Evolutionary conservation across 2,329 filamentous ascomycete genomes (phyloP).

Genomic region (Diaporthe sp.): DNA sequence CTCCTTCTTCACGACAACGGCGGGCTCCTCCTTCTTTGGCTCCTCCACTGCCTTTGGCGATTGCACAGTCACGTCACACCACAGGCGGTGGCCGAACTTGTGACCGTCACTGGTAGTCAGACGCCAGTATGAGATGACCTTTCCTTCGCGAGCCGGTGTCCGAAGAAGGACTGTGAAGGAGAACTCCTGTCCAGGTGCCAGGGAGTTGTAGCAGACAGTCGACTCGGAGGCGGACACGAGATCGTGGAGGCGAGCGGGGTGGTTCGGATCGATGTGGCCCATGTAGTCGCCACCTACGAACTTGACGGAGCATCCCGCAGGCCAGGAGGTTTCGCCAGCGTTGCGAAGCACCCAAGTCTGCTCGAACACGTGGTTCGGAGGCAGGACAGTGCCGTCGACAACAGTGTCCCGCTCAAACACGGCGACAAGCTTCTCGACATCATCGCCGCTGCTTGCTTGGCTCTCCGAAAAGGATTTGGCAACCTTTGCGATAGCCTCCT

Average conservation of each 20-base stretch:
- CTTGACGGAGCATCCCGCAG: slow-evolving; percentile 88
- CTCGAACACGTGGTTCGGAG: slow-evolving; percentile 80
- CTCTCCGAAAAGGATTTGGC: slow-evolving; percentile 38
- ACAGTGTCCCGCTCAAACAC: slow-evolving; percentile 84
- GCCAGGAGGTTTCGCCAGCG: slow-evolving; percentile 83
- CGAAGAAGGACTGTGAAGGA: slow-evolving; percentile 89
- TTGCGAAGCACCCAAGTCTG: slow-evolving; percentile 95
- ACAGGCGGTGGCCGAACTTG: slow-evolving; percentile 92
- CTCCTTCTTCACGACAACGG: slow-evolving; percentile 51
- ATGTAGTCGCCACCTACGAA: slow-evolving; percentile 97
- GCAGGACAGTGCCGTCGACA: slow-evolving; percentile 79
- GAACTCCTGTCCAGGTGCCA: slow-evolving; percentile 80
- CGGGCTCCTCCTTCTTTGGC: slow-evolving; percentile 48
- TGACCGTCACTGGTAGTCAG: slow-evolving; percentile 83
- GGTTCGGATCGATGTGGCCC: slow-evolving; percentile 87
- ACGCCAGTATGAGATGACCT: slow-evolving; percentile 96
- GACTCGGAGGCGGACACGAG: slow-evolving; percentile 86
- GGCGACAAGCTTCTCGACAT: slow-evolving; percentile 56
- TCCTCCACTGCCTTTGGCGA: slow-evolving; percentile 49
- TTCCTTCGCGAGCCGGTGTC: slow-evolving; percentile 81
- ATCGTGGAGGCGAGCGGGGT: slow-evolving; percentile 82
- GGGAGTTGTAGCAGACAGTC: slow-evolving; percentile 76
- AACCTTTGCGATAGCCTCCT: slow-evolving; percentile 33
- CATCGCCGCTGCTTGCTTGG: not conserved
- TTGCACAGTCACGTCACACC: slow-evolving; percentile 89